Evolutionary conservation across 2,329 filamentous ascomycete genomes (phyloP), one percentile per base, ranked within the genome.

Genomic region (Hymenoscyphus fructigenus): DNA sequence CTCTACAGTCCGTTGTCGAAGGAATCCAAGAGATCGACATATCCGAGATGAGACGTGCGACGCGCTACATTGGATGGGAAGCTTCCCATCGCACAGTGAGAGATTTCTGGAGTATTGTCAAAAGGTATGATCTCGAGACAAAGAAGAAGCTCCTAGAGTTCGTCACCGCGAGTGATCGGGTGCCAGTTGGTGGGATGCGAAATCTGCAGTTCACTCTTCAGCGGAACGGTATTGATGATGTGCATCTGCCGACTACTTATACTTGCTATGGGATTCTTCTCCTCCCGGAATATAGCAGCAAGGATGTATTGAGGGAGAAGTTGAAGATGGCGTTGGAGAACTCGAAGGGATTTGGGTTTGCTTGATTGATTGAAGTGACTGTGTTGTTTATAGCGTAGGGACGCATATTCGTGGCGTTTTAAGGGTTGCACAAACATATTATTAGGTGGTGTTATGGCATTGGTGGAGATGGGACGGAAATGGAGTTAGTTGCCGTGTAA

Each of bases 241-340:
- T 83, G 0, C 84, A 85, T 68, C 73, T 99, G 71, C 95, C 95
- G 3, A 96, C 91, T 5, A 94, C 92, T 67, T 90, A 93, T 73
- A 99, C 95, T 0, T 99, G 95, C 77, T 98, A 97, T 79, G 92
- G 94, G 1, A 93, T 91, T 58, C 78, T 99, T 57, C 79, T 96
- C 69, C 77, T 99, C 67, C 95, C 95, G 1, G 89, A 93, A 78
- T 99, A 98, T 76, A 83, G 80, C 62, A 86, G 85, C 47, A 86
- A 82, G 74, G 87, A 90, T 65, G 85, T 91, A 41, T 75, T 99
- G 74, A 83, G 83, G 75, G 83, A 89, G 78, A 91, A 93, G 73
- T 78, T 99, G 73, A 83, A 82, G n/a, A 88, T 96, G 82, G 95
- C 95, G 61, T 81, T 99, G 74, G 87, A 94, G 78, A 95, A 97